Conservation (phyloP, 2,329 filamentous ascomycete genomes). For the Xylariaceae sp. region DNA sequence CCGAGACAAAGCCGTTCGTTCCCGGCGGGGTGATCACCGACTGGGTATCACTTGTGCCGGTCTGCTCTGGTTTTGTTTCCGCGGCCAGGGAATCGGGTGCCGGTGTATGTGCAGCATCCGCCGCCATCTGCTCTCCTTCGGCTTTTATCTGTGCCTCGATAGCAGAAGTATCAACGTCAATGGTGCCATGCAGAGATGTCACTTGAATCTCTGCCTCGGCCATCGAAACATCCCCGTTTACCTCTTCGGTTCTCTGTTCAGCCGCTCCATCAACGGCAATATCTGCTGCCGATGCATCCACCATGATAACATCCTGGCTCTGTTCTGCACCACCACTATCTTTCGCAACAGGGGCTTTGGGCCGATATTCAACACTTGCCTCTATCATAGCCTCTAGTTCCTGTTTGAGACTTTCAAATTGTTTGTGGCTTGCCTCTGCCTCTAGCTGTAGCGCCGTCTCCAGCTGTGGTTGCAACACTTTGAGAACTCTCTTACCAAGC, state of each 20-base stretch:
- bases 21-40: conserved; percentile 43
- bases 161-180: conserved; percentile 43
- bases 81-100: conserved; percentile 15
- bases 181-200: conserved; percentile 37
- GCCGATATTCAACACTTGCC: conserved; percentile 55
- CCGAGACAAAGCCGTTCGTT: conserved; percentile 41
- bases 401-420: conserved; percentile 63
- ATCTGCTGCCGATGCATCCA: conserved; percentile 43
- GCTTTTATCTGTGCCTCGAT: conserved; percentile 29
- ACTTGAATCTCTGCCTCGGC: conserved; percentile 36
- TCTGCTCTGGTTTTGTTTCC: conserved; percentile 26
- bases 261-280: conserved; percentile 40
- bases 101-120: conserved; percentile 1
- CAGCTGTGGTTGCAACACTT: conserved; percentile 70
- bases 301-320: conserved; percentile 47
- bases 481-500: conserved; percentile 84
- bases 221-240: conserved; percentile 35
- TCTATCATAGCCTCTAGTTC: conserved; percentile 72
- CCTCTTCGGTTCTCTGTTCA: conserved; percentile 31
- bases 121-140: conserved; percentile 28
- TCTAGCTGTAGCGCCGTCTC: conserved; percentile 75
- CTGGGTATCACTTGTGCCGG: conserved; percentile 30
- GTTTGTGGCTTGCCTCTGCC: conserved; percentile 68
- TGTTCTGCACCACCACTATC: conserved; percentile 38
- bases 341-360: conserved; percentile 31